Evolutionary conservation across 768 basidiomycete species (phyloP).

Genomic region (Chalciporus chontae): DNA sequence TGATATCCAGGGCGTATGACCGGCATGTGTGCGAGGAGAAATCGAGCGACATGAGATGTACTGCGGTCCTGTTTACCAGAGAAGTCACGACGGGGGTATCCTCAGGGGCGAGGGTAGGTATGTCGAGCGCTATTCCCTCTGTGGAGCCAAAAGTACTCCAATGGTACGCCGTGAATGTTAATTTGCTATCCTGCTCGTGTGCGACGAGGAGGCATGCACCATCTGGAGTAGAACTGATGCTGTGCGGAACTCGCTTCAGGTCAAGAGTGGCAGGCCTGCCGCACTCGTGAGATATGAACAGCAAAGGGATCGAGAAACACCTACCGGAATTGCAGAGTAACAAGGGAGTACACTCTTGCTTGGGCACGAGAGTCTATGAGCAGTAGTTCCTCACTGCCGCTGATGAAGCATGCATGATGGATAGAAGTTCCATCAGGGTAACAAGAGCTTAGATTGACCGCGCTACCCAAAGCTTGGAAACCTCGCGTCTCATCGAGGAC

Average conservation of each 20-base stretch:
- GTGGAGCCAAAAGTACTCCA: conserved; percentile 55
- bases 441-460: conserved; percentile 43
- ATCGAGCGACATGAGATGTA: conserved; percentile 44
- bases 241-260: conserved; percentile 32
- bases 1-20: conserved; percentile 50
- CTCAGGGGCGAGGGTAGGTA: conserved; percentile 25
- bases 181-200: conserved; percentile 13
- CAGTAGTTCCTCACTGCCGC: conserved; percentile 50
- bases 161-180: conserved; percentile 43
- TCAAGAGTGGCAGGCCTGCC: conserved; percentile 44
- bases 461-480: conserved; percentile 39
- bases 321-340: conserved; percentile 52
- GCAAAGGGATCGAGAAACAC: background rate
- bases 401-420: conserved; percentile 40
- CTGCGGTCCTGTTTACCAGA: conserved; percentile 36
- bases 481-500: conserved; percentile 43
- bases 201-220: conserved; percentile 48
- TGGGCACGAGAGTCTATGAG: conserved; percentile 43
- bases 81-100: conserved; percentile 40
- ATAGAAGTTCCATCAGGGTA: conserved; percentile 34
- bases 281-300: background rate
- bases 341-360: conserved; percentile 51
- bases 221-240: conserved; percentile 46
- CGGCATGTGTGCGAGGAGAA: conserved; percentile 25
- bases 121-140: conserved; percentile 38